Evolutionary conservation across 1,284 basidiomycete species (phyloP).

Genomic region (Marasmius tenuissimus): DNA sequence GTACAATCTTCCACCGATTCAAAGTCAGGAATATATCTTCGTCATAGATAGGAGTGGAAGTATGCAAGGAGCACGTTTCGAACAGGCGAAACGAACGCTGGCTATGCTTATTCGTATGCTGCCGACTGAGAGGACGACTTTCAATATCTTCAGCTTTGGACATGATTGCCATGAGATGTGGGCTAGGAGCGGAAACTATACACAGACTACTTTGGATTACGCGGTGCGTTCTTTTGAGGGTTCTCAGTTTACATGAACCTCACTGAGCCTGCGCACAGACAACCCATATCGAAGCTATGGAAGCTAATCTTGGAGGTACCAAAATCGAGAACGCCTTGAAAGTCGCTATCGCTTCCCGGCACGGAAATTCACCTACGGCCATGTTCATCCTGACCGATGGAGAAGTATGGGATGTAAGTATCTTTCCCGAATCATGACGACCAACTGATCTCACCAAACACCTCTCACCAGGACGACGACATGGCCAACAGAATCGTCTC

Average conservation of each 20-base stretch:
- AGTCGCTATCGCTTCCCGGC: conserved; percentile 31
- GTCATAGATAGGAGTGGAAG: conserved; percentile 46
- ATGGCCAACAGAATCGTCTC: conserved; percentile 18
- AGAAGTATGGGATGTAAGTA: conserved; percentile 25
- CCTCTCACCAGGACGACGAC: conserved; percentile 29
- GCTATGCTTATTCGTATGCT: conserved; percentile 39
- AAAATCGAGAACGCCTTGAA: conserved; percentile 41
- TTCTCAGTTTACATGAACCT: too few species aligned
- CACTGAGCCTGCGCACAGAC: conserved; percentile 16
- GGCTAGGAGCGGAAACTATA: conserved; percentile 32
- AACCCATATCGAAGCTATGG: conserved; percentile 36
- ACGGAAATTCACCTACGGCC: conserved; percentile 34
- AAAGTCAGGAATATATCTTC: conserved; percentile 46
- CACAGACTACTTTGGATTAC: conserved; percentile 26
- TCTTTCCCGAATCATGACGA: background rate
- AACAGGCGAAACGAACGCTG: conserved; percentile 39
- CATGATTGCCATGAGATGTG: conserved; percentile 31
- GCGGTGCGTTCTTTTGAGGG: conserved; percentile 36
- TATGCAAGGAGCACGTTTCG: conserved; percentile 39
- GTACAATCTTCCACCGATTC: conserved; percentile 37
- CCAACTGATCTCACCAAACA: too few species aligned
- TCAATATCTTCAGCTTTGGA: conserved; percentile 57
- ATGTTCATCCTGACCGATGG: conserved; percentile 60
- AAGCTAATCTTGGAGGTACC: conserved; percentile 46
- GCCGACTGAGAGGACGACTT: conserved; percentile 33